These are phyloP conservation scores for Alternaria longipes DNA, from an alignment of 2,329 filamentous ascomycete species.

Conservation along the genomic window DNA sequence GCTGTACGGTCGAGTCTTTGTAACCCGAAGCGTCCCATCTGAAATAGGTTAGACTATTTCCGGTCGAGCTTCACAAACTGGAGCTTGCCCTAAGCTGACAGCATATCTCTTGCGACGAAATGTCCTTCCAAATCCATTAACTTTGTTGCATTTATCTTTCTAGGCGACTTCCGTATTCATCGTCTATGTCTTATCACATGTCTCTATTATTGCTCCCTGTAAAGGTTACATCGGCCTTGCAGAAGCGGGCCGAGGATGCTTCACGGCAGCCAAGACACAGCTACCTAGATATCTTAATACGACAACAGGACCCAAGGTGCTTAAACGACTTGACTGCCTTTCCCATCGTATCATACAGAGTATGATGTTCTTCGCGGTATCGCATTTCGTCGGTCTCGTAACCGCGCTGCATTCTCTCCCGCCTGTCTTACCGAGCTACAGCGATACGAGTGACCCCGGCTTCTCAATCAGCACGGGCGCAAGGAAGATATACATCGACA, in stretches of 20 bases:
- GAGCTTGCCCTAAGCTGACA: not conserved
- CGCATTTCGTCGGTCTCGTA: not conserved
- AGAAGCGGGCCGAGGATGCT: conserved; percentile 16
- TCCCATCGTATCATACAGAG: not conserved
- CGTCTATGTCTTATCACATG: not conserved
- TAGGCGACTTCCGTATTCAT: not conserved
- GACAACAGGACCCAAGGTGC: not conserved
- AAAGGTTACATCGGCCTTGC: conserved; percentile 20
- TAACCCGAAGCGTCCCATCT: not conserved
- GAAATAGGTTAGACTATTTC: not conserved
- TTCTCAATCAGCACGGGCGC: conserved; percentile 35
- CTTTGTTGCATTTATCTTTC: not conserved
- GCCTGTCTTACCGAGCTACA: conserved; percentile 43
- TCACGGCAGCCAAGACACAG: conserved; percentile 11
- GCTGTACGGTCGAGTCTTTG: not conserved
- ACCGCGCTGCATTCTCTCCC: conserved; percentile 53
- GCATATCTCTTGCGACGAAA: not conserved
- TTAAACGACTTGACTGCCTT: not conserved
- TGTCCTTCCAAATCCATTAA: not conserved
- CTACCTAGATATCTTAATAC: conserved; percentile 5
- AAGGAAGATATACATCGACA: conserved; percentile 55
- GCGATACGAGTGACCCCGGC: conserved; percentile 19
- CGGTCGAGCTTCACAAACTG: not conserved
- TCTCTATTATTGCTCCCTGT: not conserved
- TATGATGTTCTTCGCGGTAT: conserved; percentile 1